phyloP scores from a whole-genome alignment of 2,329 filamentous ascomycete genomes.

The Orbilia blumenaviensis region DNA sequence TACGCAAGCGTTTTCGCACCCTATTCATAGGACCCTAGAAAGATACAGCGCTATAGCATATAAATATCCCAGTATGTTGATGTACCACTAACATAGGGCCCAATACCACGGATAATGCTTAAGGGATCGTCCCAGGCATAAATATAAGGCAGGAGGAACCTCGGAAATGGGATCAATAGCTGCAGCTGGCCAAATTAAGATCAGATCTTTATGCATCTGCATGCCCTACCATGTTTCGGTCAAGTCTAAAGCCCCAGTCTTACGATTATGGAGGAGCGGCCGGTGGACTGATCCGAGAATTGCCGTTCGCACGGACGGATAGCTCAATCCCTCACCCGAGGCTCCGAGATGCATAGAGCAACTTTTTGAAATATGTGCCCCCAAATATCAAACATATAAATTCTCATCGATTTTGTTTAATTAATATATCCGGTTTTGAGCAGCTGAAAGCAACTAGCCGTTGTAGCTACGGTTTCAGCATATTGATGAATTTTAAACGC shows the following conservation, averaged over 20 bases:
- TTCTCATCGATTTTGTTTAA: neutral
- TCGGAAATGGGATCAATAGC: neutral
- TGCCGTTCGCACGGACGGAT: neutral
- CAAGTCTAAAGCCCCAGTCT: neutral
- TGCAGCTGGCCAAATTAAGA: conserved; percentile 11
- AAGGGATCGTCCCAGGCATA: conserved; percentile 4
- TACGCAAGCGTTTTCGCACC: too few species aligned
- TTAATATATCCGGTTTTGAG: neutral
- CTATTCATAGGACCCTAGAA: too few species aligned
- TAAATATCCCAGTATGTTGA: too few species aligned
- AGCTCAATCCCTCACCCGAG: neutral
- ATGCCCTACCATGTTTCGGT: conserved; percentile 19
- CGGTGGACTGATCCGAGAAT: neutral
- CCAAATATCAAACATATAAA: too few species aligned
- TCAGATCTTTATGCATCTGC: conserved; percentile 22
- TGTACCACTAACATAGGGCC: too few species aligned
- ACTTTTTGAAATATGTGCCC: too few species aligned
- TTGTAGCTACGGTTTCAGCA: too few species aligned
- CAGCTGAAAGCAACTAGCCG: too few species aligned
- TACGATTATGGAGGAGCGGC: conserved; percentile 6
- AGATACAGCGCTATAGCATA: too few species aligned
- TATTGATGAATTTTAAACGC: too few species aligned
- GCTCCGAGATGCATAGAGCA: neutral
- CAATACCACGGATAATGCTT: too few species aligned
- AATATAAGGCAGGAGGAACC: neutral